phyloP scores from a whole-genome alignment of 495 filamentous ascomycete species.

The Cenococcum geophilum region DNA sequence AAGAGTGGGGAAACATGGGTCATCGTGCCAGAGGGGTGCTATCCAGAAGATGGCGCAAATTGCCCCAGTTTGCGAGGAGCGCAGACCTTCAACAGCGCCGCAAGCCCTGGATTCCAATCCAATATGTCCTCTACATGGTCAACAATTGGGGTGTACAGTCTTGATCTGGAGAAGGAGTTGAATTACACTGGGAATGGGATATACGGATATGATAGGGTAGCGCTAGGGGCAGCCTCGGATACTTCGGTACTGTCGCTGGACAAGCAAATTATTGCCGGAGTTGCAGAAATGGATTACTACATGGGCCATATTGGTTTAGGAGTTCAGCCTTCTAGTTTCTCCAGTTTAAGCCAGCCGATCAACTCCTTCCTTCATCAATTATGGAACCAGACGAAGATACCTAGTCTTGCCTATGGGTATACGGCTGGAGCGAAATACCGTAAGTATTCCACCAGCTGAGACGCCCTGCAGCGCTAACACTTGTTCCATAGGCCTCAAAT shows the following conservation, averaged over 20 bases:
- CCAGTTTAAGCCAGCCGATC: constrained; percentile 18
- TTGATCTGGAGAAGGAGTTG: constrained; percentile 21
- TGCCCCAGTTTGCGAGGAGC: constrained; percentile 23
- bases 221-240: constrained; percentile 18
- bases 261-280: constrained; percentile 24
- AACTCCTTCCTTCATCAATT: constrained; percentile 22
- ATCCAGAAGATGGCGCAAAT: constrained; percentile 16
- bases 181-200: constrained; percentile 21
- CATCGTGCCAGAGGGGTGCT: constrained; percentile 24
- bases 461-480: background rate
- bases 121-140: constrained; percentile 25
- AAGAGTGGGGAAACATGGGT: constrained; percentile 23
- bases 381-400: constrained; percentile 24
- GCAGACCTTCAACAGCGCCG: constrained; percentile 17
- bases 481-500: constrained; percentile 34
- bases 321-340: constrained; percentile 25
- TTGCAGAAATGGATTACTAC: constrained; percentile 26
- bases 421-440: constrained; percentile 33
- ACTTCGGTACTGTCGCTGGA: constrained; percentile 20
- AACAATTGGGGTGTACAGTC: constrained; percentile 24
- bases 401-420: constrained; percentile 30
- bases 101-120: constrained; percentile 25
- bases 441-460: background rate
- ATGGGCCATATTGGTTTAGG: constrained; percentile 28
- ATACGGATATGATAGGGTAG: constrained; percentile 29